A percentile compares a stretch with the other conserved stretches of the same genome.
Evolutionary conservation across 352 stramenopile genomes (phyloP).

Genomic region (Phytophthora nicotianae): DNA sequence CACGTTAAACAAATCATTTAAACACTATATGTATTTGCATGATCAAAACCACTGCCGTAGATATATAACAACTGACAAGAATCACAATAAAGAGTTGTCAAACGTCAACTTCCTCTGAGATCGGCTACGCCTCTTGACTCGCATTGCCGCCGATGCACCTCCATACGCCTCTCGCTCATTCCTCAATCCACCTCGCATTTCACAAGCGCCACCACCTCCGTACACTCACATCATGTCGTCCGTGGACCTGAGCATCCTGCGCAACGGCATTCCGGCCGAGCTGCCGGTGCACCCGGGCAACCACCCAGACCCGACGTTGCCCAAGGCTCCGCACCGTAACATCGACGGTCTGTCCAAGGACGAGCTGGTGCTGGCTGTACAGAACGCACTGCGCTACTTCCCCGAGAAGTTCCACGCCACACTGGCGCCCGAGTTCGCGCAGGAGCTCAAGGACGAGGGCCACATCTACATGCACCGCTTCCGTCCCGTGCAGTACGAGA

Average conservation of each 20-base stretch:
- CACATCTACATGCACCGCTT: slow-evolving; percentile 93
- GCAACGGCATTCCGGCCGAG: slow-evolving; percentile 48
- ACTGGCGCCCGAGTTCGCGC: slow-evolving; percentile 82
- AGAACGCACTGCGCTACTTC: slow-evolving; percentile 92
- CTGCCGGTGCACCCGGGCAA: slow-evolving; percentile 61
- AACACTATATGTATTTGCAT: neutral
- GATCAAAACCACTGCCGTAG: neutral
- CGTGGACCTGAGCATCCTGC: slow-evolving; percentile 58
- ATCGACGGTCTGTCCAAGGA: slow-evolving; percentile 56
- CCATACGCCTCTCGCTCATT: slow-evolving; percentile 20
- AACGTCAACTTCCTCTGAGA: slow-evolving; percentile 22
- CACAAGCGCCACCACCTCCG: slow-evolving; percentile 11
- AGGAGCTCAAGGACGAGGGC: slow-evolving; percentile 87
- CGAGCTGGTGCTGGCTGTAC: slow-evolving; percentile 76
- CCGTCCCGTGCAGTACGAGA: slow-evolving; percentile 84
- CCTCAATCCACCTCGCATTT: slow-evolving; percentile 18
- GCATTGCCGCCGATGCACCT: slow-evolving; percentile 15
- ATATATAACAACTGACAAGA: neutral
- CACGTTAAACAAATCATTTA: neutral
- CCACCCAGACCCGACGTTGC: slow-evolving; percentile 55
- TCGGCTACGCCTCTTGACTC: slow-evolving; percentile 21
- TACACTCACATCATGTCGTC: slow-evolving; percentile 26
- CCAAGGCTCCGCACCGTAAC: slow-evolving; percentile 59
- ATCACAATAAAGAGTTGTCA: slow-evolving; percentile 13
- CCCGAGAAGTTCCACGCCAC: slow-evolving; percentile 63